A percentile compares a stretch with the other conserved stretches of the same genome.
Evolutionary conservation across 805 yeast species (phyloP).

Genomic region (Saturnispora dispora): DNA sequence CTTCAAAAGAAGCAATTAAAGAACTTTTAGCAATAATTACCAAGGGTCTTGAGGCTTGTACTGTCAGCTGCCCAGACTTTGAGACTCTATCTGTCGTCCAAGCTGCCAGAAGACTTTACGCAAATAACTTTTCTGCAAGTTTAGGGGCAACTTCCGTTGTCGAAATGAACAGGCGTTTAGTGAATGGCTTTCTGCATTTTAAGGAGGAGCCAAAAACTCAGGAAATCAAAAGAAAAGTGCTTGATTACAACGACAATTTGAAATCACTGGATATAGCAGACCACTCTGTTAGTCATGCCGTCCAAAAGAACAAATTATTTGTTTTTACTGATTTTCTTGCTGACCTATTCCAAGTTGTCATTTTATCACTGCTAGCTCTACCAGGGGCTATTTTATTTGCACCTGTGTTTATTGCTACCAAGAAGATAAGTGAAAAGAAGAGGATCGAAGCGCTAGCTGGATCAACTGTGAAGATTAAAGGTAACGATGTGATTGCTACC

Average conservation of each 20-base stretch:
- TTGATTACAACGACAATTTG: conserved; percentile 57
- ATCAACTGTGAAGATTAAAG: conserved; percentile 84
- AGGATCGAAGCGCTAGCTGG: conserved; percentile 72
- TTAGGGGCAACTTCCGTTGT: conserved; percentile 77
- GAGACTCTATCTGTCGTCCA: conserved; percentile 85
- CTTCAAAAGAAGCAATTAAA: conserved; percentile 64
- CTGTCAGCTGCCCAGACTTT: conserved; percentile 81
- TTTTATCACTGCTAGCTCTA: conserved; percentile 55
- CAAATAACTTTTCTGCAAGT: conserved; percentile 59
- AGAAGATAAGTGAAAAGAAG: conserved; percentile 61
- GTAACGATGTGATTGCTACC: conserved; percentile 90
- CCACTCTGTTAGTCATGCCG: conserved; percentile 45
- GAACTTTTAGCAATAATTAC: conserved; percentile 63
- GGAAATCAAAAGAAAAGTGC: conserved; percentile 51
- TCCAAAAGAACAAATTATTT: conserved; percentile 18
- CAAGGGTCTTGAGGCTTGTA: conserved; percentile 70
- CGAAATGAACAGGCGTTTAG: conserved; percentile 83
- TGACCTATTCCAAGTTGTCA: conserved; percentile 36
- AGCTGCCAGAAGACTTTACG: conserved; percentile 84
- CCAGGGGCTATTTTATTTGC: conserved; percentile 87
- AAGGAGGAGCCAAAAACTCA: conserved; percentile 62
- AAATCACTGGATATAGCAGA: conserved; percentile 44
- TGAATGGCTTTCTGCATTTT: conserved; percentile 69
- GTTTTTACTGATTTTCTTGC: conserved; percentile 20
- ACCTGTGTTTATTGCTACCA: conserved; percentile 79